Evolutionary conservation across 108 stramenopile species (phyloP).

Genomic region (Skeletonema marinoi): DNA sequence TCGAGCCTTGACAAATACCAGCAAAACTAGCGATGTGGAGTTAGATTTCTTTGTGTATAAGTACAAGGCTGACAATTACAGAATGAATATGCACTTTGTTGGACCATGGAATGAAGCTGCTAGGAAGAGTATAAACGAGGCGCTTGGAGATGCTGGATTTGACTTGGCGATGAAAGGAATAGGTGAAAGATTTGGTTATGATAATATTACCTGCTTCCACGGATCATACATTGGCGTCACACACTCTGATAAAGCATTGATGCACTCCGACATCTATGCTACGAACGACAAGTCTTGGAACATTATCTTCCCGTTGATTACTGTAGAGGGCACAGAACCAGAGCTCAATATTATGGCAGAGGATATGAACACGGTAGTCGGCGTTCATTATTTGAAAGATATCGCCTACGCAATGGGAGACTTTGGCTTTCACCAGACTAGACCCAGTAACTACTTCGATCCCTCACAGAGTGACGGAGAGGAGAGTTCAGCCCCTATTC

Average conservation of each 20-base stretch:
- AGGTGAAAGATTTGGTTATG: slow-evolving; percentile 45
- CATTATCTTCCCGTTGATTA: slow-evolving; percentile 49
- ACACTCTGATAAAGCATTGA: slow-evolving; percentile 45
- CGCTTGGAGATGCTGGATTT: slow-evolving; percentile 47
- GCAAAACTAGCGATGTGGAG: neutral
- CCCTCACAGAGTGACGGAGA: slow-evolving; percentile 11
- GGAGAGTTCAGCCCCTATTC: slow-evolving; percentile 2
- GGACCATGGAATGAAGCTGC: slow-evolving; percentile 50
- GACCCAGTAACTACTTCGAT: slow-evolving; percentile 34
- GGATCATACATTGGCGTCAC: slow-evolving; percentile 49
- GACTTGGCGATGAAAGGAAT: slow-evolving; percentile 40
- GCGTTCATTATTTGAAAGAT: slow-evolving; percentile 59
- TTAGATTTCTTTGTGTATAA: slow-evolving; percentile 54
- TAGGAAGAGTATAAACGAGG: slow-evolving; percentile 20
- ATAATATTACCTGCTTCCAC: slow-evolving; percentile 48
- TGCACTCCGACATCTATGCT: slow-evolving; percentile 51
- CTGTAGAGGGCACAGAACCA: slow-evolving; percentile 41
- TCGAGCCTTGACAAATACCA: slow-evolving; percentile 8
- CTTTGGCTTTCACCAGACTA: slow-evolving; percentile 48
- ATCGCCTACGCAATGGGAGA: slow-evolving; percentile 53
- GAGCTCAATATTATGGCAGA: slow-evolving; percentile 49
- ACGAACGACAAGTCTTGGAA: slow-evolving; percentile 48
- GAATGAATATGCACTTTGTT: slow-evolving; percentile 56
- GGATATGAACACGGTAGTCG: slow-evolving; percentile 52
- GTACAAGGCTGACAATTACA: slow-evolving; percentile 35